phyloP scores from a whole-genome alignment of 2,329 filamentous ascomycete species.

The Ophiostoma perfectum region DNA sequence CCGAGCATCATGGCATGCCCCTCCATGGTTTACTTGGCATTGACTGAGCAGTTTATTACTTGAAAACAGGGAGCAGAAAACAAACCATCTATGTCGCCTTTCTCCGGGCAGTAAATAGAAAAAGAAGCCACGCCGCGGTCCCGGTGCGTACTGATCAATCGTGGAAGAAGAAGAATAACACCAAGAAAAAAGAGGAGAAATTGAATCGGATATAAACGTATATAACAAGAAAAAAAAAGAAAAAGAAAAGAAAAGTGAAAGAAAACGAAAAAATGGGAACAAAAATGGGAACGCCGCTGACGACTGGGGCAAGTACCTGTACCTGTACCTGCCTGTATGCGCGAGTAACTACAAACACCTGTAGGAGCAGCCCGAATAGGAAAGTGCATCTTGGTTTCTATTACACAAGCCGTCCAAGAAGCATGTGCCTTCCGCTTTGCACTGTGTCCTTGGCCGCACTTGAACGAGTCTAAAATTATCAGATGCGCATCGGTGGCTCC shows the following conservation, averaged over 20 bases:
- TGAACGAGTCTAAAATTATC: background rate
- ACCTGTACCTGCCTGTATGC: background rate
- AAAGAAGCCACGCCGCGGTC: background rate
- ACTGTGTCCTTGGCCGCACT: background rate
- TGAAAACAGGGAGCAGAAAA: background rate
- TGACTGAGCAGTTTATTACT: constrained; percentile 1
- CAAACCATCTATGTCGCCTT: background rate
- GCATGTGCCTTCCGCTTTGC: constrained; percentile 1
- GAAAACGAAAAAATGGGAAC: background rate
- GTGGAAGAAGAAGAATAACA: background rate
- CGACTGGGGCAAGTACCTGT: background rate
- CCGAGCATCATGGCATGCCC: background rate
- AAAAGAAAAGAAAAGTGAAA: constrained; percentile 17
- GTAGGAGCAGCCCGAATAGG: background rate
- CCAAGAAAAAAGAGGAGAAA: no score
- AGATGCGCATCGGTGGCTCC: background rate
- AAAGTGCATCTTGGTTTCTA: constrained; percentile 4
- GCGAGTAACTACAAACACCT: background rate
- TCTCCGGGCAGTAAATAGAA: constrained; percentile 1
- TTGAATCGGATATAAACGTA: no score
- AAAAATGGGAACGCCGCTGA: background rate
- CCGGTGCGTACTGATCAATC: background rate
- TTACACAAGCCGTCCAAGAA: background rate
- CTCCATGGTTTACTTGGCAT: background rate
- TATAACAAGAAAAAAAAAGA: background rate